Conservation (phyloP, 1,139 yeast genomes). For the Pichia sp. region DNA sequence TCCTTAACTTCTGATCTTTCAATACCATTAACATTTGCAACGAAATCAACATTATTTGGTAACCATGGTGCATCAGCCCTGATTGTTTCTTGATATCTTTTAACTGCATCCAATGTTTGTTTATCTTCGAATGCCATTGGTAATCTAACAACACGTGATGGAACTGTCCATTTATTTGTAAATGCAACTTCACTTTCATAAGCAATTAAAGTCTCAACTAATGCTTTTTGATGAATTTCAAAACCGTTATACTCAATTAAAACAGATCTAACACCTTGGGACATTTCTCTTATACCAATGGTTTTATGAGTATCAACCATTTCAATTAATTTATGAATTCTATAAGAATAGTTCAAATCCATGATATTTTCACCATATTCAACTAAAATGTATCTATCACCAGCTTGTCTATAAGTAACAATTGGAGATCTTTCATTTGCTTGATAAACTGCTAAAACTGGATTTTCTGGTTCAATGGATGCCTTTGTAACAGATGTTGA, state of each 20-base stretch:
- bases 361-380: constrained; percentile 87
- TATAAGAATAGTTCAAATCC: constrained; percentile 79
- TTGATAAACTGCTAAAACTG: constrained; percentile 49
- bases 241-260: constrained; percentile 71
- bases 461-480: constrained; percentile 46
- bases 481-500: constrained; percentile 37
- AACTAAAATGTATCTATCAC: constrained; percentile 84
- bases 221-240: constrained; percentile 50
- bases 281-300: constrained; percentile 85
- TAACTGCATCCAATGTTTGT: constrained; percentile 81
- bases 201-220: constrained; percentile 59
- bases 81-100: constrained; percentile 87
- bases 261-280: constrained; percentile 94
- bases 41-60: constrained; percentile 93
- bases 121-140: constrained; percentile 97
- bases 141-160: constrained; percentile 71
- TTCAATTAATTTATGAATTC: constrained; percentile 76
- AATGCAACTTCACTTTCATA: constrained; percentile 70
- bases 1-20: constrained; percentile 70
- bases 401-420: constrained; percentile 90
- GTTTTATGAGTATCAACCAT: constrained; percentile 61
- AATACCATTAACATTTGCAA: constrained; percentile 80
- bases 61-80: constrained; percentile 94
- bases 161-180: constrained; percentile 77
- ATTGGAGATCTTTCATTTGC: constrained; percentile 50